Percentiles rank a stretch among this genome's conserved stretches.
Conservation (phyloP, 495 filamentous ascomycete species). For the Thozetella sp. region DNA sequence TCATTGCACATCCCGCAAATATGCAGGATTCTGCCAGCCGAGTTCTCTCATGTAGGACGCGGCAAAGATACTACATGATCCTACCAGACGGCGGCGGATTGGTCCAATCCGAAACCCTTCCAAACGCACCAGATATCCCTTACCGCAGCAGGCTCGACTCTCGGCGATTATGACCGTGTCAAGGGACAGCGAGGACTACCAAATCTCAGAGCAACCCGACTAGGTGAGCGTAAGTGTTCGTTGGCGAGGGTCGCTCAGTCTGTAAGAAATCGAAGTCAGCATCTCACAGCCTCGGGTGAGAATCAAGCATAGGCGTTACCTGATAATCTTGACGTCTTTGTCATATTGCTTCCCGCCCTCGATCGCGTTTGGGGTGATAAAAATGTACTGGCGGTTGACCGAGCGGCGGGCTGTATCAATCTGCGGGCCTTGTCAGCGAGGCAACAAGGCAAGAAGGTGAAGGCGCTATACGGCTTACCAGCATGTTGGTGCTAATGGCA, state of each 20-base stretch:
- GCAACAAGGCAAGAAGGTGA: background rate
- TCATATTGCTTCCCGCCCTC: conserved; percentile 65
- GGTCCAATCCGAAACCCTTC: too few species aligned
- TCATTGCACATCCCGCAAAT: too few species aligned
- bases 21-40: too few species aligned
- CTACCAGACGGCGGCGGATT: too few species aligned
- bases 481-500: conserved; percentile 91
- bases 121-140: too few species aligned
- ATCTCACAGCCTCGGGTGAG: too few species aligned
- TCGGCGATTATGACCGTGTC: too few species aligned
- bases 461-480: conserved; percentile 56
- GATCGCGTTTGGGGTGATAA: conserved; percentile 94
- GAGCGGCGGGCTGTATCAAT: conserved; percentile 81
- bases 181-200: conserved; percentile 2
- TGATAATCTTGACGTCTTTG: conserved; percentile 82
- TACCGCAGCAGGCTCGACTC: too few species aligned
- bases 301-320: conserved; percentile 51
- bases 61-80: too few species aligned
- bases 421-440: conserved; percentile 36
- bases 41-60: too few species aligned
- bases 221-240: conserved; percentile 28
- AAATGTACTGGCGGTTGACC: conserved; percentile 89
- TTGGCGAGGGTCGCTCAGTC: conserved; percentile 63
- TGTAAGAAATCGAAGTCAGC: conserved; percentile 19
- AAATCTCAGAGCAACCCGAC: background rate